Conservation (phyloP, 2,329 filamentous ascomycete species). For the Fusarium sp. region DNA sequence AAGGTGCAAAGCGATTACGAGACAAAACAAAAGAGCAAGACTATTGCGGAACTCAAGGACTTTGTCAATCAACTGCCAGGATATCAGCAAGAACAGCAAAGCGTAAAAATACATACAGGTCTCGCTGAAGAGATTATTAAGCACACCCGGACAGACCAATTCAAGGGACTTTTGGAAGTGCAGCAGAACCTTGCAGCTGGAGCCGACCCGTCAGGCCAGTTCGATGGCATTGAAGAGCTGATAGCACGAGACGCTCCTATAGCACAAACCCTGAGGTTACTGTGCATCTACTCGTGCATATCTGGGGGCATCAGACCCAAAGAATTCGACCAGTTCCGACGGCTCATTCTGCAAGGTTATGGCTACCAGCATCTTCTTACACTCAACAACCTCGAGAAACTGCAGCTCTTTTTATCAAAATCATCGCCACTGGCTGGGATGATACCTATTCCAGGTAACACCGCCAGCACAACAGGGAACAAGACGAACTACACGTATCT, state of each 20-base stretch:
- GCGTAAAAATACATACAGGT: conserved; percentile 90
- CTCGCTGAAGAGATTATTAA: conserved; percentile 97
- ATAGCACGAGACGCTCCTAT: conserved; percentile 88
- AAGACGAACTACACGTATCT: conserved; percentile 93
- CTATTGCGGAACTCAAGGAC: conserved; percentile 89
- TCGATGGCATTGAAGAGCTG: conserved; percentile 93
- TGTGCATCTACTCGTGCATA: conserved; percentile 93
- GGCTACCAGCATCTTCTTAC: conserved; percentile 96
- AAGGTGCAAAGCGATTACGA: conserved; percentile 89
- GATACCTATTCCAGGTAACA: conserved; percentile 77
- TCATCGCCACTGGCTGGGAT: conserved; percentile 83
- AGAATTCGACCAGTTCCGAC: conserved; percentile 90
- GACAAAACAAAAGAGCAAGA: conserved; percentile 87
- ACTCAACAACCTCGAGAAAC: conserved; percentile 86
- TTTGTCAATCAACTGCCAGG: conserved; percentile 94
- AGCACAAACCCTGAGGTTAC: conserved; percentile 82
- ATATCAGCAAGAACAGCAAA: conserved; percentile 94
- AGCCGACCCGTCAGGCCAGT: conserved; percentile 87
- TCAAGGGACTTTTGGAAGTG: conserved; percentile 89
- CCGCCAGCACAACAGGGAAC: conserved; percentile 67
- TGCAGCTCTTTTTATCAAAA: conserved; percentile 85
- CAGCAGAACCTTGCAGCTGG: conserved; percentile 96
- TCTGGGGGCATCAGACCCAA: conserved; percentile 88
- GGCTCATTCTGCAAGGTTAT: conserved; percentile 90
- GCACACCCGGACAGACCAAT: conserved; percentile 88